Percentiles rank a stretch among this genome's conserved stretches.
phyloP scores from a whole-genome alignment of 2,329 filamentous ascomycete genomes.

The Aspergillus pseudonomiae region DNA sequence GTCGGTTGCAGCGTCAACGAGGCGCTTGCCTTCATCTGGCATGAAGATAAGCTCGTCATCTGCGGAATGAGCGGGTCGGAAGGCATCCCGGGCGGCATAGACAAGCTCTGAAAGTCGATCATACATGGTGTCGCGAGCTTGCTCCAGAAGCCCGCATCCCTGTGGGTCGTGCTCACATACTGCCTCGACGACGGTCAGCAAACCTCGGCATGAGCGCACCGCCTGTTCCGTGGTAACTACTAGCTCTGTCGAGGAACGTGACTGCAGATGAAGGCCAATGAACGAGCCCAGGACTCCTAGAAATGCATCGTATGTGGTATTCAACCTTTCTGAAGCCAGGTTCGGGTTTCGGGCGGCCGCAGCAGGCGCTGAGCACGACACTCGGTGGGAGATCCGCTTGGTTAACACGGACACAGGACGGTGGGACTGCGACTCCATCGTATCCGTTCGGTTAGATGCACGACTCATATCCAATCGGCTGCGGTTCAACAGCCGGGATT shows the following conservation, averaged over 20 bases:
- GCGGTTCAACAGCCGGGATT: conserved; percentile 37
- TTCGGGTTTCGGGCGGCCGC: conserved; percentile 66
- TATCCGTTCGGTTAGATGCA: conserved; percentile 30
- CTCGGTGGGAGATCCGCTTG: conserved; percentile 66
- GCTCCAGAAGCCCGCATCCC: conserved; percentile 66
- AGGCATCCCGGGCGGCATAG: conserved; percentile 76
- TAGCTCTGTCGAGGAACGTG: conserved; percentile 84
- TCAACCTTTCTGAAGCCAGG: conserved; percentile 81
- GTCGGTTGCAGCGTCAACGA: conserved; percentile 77
- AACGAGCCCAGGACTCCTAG: conserved; percentile 90
- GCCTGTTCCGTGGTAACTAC: conserved; percentile 81
- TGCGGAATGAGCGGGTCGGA: conserved; percentile 68
- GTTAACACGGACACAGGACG: conserved; percentile 40
- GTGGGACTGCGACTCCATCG: conserved; percentile 29
- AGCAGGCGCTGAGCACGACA: conserved; percentile 73
- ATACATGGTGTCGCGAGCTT: conserved; percentile 76
- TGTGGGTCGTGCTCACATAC: conserved; percentile 77
- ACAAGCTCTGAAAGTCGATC: conserved; percentile 79
- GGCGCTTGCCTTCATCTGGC: conserved; percentile 73
- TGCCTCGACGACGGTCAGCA: conserved; percentile 78
- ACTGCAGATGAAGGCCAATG: conserved; percentile 89
- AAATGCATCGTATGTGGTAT: conserved; percentile 80
- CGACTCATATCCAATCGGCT: conserved; percentile 35
- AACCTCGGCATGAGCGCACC: conserved; percentile 75
- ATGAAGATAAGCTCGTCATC: conserved; percentile 77